Base-by-base conservation (phyloP, 2,329 filamentous ascomycete genomes). In the Ophiostoma pallidulum region DNA sequence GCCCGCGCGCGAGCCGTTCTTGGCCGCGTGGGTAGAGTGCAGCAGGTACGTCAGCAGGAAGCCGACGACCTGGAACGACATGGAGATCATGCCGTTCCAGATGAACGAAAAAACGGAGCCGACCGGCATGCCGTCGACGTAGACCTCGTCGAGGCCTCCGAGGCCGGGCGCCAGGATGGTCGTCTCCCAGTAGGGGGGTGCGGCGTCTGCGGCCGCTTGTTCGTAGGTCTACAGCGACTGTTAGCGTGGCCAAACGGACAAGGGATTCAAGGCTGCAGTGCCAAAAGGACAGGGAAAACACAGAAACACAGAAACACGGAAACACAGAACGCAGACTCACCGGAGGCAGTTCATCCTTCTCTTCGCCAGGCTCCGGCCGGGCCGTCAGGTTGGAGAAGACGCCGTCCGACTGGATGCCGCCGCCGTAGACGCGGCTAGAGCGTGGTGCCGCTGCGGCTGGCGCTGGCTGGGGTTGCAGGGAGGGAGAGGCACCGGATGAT, bases 131-230 rank as follows among this genome's bases (percentile, higher is more conserved):
- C 92, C 92, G 62, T 98, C 92, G 49, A 98, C 86, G 60, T 92
- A 98, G 41, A 98, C 91, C 64, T 98, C 92, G 61, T 97, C 90
- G 33, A 82, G 80, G n/a, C 85, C 86, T 45, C 85, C 85, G 55
- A 92, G 80, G 47, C 91, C 92, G 1, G 92, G 92, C 0, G 90
- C 91, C 44, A 98, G 77, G 55, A 98, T 96, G 0, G 92, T 97
- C 6, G 92, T 98, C 71, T 98, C 92, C 92, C 92, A 98, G 67
- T 98, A 98, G 0, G 92, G 92, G 1, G 92, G 92, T 41, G 92
- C 92, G 20, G 89, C 85, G 65, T 98, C 92, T 36, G 91, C 91
- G 3, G 92, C 92, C 14, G 92, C 92, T 78, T 97, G 91, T 74
- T 98, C 92, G 64, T 98, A 98, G 31, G 91, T 90, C 87, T 96